Conservation (phyloP, 1,284 basidiomycete genomes). For the Rugosomyces carneus region DNA sequence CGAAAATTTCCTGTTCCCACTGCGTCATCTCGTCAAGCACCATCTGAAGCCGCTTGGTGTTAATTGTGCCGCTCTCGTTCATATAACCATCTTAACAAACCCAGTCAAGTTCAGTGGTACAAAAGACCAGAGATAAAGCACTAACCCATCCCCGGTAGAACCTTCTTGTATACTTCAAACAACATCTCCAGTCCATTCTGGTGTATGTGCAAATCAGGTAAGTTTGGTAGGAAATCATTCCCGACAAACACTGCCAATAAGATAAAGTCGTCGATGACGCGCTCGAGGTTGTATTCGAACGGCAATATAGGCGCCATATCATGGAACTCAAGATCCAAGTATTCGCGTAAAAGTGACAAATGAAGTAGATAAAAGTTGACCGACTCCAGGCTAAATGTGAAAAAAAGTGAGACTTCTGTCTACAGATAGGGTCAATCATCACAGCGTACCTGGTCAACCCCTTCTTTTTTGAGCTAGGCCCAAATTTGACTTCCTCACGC, state of each 20-base stretch:
- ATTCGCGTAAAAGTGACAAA: conserved; percentile 92
- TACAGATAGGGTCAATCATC: not conserved
- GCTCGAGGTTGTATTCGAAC: conserved; percentile 68
- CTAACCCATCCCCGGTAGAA: conserved; percentile 76
- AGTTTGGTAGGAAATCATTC: conserved; percentile 95
- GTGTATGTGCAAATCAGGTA: conserved; percentile 96
- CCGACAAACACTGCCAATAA: conserved; percentile 95
- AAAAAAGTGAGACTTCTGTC: not conserved
- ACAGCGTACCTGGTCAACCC: conserved; percentile 54
- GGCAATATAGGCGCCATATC: conserved; percentile 46
- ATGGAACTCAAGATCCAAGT: conserved; percentile 92
- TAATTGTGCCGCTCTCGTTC: conserved; percentile 86
- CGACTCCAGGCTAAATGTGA: conserved; percentile 58
- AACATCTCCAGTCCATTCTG: conserved; percentile 91
- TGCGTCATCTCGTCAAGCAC: conserved; percentile 84
- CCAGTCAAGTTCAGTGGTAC: not conserved
- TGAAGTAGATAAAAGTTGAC: conserved; percentile 96
- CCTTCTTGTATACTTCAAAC: conserved; percentile 93
- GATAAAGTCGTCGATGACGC: conserved; percentile 97
- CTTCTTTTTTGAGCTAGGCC: conserved; percentile 73
- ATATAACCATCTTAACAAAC: conserved; percentile 75
- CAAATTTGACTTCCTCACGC: conserved; percentile 98
- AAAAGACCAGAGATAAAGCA: too few species aligned
- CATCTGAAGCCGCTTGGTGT: conserved; percentile 76
- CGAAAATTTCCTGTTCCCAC: conserved; percentile 87